Base-by-base conservation (phyloP, 2,329 filamentous ascomycete genomes). In the Rhinocladiella similis region DNA sequence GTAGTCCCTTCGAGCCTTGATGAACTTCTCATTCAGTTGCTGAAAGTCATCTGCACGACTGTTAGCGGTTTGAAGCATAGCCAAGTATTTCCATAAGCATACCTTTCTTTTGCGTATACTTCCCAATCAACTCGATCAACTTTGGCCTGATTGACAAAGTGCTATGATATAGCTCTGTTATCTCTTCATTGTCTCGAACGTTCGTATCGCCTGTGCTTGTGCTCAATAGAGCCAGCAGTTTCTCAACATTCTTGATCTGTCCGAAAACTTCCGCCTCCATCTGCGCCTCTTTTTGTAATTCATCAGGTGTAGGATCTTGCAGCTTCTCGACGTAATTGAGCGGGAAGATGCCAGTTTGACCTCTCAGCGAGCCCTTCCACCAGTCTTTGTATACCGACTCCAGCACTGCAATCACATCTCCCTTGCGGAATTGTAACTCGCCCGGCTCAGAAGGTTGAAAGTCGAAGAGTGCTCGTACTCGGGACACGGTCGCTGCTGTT, bases 81-180 rank as follows among this genome's bases (percentile, higher is more conserved):
- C 19, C 47, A 47, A 3, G 16, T n/a, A 47, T n/a, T 29, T 13
- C 16, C 25, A 56, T 70, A 65, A 33, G 29, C 29, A 10, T 76
- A 93, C 91, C 92, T 77, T 99, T 99, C 83, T 96, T 97, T 72
- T 99, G 94, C 9, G 94, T 97, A 71, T 99, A 99, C 72, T 97
- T 97, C 61, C 95, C 94, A 70, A 99, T 99, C 48, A 99, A 78
- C 76, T 97, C 95, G 70, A 99, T 97, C 60, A 99, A 78, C 77
- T 99, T 99, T 12, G 94, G 94, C 29, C 94, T 84, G 67, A 99
- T 99, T 3, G 92, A 90, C 62, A 97, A 75, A 0, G 94, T 97
- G 62, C 92, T 91, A 70, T 99, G 92, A 69, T 99, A 99, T 33
- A 88, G 66, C 81, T 82, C 83, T 50, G 91, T 96, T 61, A 99